phyloP scores from a whole-genome alignment of 352 stramenopile genomes.

The Globisporangium iwayamae region DNA sequence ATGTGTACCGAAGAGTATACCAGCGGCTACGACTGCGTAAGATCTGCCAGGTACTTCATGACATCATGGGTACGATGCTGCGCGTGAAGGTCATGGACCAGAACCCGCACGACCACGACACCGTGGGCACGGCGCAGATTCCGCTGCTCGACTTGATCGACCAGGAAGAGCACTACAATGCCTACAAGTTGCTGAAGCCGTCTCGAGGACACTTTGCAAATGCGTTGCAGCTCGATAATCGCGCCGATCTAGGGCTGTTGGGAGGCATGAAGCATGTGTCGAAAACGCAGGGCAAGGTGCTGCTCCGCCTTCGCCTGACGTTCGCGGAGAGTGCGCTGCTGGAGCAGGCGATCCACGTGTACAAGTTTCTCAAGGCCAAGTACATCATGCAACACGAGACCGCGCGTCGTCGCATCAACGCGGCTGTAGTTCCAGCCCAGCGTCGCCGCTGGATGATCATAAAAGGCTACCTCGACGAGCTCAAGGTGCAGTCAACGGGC shows the following conservation, averaged over 20 bases:
- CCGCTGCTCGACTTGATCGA: conserved; percentile 70
- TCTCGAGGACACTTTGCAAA: conserved; percentile 3
- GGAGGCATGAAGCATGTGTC: neutral
- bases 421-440: conserved; percentile 57
- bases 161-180: conserved; percentile 48
- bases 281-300: conserved; percentile 32
- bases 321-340: conserved; percentile 61
- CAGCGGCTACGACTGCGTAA: conserved; percentile 54
- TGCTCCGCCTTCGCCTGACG: conserved; percentile 42
- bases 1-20: conserved; percentile 44
- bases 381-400: conserved; percentile 59
- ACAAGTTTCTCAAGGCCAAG: conserved; percentile 57
- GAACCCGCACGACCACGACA: conserved; percentile 39
- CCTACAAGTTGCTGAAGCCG: conserved; percentile 50
- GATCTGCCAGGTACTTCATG: conserved; percentile 50
- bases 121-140: conserved; percentile 55
- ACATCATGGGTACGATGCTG: conserved; percentile 56
- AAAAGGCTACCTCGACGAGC: conserved; percentile 51
- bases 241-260: conserved; percentile 3
- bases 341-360: conserved; percentile 59
- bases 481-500: conserved; percentile 32
- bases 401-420: conserved; percentile 51
- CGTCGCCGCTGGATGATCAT: conserved; percentile 57
- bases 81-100: conserved; percentile 60
- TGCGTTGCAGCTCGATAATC: conserved; percentile 6